phyloP scores from a whole-genome alignment of 495 filamentous ascomycete species.

The Xylaria palmicola region DNA sequence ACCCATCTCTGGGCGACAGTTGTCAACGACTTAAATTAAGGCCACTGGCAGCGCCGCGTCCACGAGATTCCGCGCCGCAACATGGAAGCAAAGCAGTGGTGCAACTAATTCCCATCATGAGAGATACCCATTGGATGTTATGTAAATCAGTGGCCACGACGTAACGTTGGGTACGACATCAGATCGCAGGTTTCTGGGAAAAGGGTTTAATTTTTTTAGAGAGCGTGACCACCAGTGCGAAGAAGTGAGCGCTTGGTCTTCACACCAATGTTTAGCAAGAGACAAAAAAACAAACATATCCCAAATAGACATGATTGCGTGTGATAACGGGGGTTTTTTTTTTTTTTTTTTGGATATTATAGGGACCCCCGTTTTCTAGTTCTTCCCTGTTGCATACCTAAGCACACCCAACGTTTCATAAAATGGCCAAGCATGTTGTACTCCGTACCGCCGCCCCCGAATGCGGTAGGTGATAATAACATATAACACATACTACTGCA shows the following conservation, averaged over 20 bases:
- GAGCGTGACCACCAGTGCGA: neutral
- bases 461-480: constrained; percentile 2
- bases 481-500: neutral
- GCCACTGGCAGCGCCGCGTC: neutral
- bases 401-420: neutral
- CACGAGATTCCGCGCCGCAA: neutral
- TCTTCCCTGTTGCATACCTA: neutral
- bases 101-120: neutral
- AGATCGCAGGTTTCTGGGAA: too few species aligned
- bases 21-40: neutral
- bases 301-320: too few species aligned
- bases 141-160: too few species aligned
- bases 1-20: neutral
- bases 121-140: too few species aligned
- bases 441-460: neutral
- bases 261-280: neutral
- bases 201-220: too few species aligned
- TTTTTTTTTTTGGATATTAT: too few species aligned
- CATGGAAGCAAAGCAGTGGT: neutral
- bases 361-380: neutral
- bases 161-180: too few species aligned
- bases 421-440: neutral
- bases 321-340: too few species aligned
- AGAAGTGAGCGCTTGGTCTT: neutral
- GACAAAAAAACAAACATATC: too few species aligned